Base-by-base conservation (phyloP, 352 stramenopile genomes). In the Pythium brassicae region DNA sequence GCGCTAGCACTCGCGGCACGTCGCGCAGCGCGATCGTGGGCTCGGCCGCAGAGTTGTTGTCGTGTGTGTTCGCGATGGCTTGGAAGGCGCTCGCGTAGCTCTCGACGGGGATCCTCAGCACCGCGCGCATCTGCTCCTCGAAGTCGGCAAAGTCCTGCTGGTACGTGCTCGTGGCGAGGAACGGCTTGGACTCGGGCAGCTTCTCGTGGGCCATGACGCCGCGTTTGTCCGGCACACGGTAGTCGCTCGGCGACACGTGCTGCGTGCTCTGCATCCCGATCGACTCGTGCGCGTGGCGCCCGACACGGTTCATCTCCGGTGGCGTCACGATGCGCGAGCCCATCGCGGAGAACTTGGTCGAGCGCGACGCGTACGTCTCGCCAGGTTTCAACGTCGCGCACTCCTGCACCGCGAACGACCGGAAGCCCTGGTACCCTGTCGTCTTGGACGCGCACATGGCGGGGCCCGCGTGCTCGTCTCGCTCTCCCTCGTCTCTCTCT, bases 331-430 rank as follows among this genome's bases (percentile, higher is more conserved):
- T 92, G 50, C 60, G 66, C n/a, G 72, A 84, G 17, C 73, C 78
- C 72, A 91, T 92, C 22, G 72, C 70, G 19, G 79, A 89, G 57
- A 92, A 94, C 66, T 91, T 93, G 62, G 68, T 89, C 9, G 71
- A 69, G 8, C 81, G 77, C 35, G 75, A 69, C 55, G 80, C 71
- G 39, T 86, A 83, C 6, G 68, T 76, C 62, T 93, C 77, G 26
- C 83, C 85, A 2, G 85, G 76, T 55, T 93, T 93, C 52, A 93
- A 72, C 47, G 79, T 88, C 27, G 82, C 57, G 45, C 83, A 92
- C 11, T 79, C 65, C 59, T 91, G 81, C 50, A 67, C 66, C 39
- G 69, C 66, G 52, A 89, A 89, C 11, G 75, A 89, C 59, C 76
- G 68, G 71, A 90, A 94, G 29, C 83, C 85, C 63, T 94, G 83